Base-by-base conservation (phyloP, 768 basidiomycete species). In the Kondoa malvinella region DNA sequence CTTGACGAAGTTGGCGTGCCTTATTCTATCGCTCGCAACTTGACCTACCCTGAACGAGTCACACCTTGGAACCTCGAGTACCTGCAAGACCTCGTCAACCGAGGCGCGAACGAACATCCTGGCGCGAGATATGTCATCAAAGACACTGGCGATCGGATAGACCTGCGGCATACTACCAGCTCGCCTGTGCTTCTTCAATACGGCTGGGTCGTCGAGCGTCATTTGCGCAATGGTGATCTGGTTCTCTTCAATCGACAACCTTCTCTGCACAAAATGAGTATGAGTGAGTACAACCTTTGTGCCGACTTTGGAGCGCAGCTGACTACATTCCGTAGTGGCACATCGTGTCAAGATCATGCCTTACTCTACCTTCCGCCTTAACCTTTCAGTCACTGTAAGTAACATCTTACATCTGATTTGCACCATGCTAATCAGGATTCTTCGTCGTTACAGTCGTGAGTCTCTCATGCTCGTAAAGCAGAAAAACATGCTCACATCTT, bases 231-330 rank as follows among this genome's bases (percentile, higher is more conserved):
- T 75, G 95, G 94, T 82, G 95, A 99, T 89, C 94, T 74, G 81
- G 92, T 96, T 26, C 80, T 99, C 65, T 97, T 99, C 81, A 97
- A 99, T 77, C 92, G 95, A 65, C 95, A 99, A 76, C 95, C 95
- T 14, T 88, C 86, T 82, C 78, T 97, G 77, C 95, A 99, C 78
- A 99, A 99, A 78, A 97, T 97, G 95, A 94, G 91, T 82, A 97
- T 97, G 95, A 97, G 73, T 74, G 57, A 64, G 73, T 71, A 27
- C 1, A 15, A 3, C 1, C 3, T 2, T 29, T 32, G 12, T n/a
- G 2, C 16, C 65, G 4, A 15, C 12, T 59, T 4, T 57, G 14
- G 32, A 12, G 33, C 16, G 8, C 12, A n/a, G 40, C 57, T 57
- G 69, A 66, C 30, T 21, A 3, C 34, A 8, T 27, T 27, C 34